Evolutionary conservation across 2,329 filamentous ascomycete species (phyloP), one percentile per base, ranked within the genome.

Genomic region (Alternaria rosae): DNA sequence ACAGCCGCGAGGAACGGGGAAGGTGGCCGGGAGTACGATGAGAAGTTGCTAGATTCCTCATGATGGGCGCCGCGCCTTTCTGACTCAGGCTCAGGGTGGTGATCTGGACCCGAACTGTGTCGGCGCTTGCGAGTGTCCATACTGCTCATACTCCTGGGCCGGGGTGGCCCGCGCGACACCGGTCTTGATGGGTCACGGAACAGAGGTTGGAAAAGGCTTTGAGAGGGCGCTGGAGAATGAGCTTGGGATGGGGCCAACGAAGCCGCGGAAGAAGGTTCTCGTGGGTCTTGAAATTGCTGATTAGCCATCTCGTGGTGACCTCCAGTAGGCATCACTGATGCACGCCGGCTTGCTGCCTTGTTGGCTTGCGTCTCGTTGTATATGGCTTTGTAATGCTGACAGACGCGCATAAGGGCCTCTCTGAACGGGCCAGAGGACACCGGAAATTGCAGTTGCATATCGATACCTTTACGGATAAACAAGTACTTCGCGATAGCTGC

Each of bases 401-500:
- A 47, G 3, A 43, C 42, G n/a, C 23, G 23, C 9, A 59, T 12
- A 20, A 55, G 50, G 17, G 48, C 15, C 10, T 23, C 32, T 10
- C 26, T 26, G 30, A 50, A 50, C 11, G 45, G 17, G 15, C 26
- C 26, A 20, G 45, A 32, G 5, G 42, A 58, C 17, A 62, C n/a
- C 9, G 54, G 54, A 2, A 25, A 32, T 6, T 54, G 26, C 2
- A 58, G 32, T 8, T 28, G 30, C 17, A 47, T 26, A 15, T 58
- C 54, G 17, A 58, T 51, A 12, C 48, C 48, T 6, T 1, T 25
- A 21, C 42, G 44, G 15, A 62, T 54, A 32, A 58, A 58, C 42
- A 48, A 57, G 20, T 62, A 57, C 10, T 57, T 54, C 6, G 54
- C 59, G 35, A 58, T 43, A 10, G 54, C 47, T 26, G 43, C 32